Evolutionary conservation across 2,329 filamentous ascomycete species (phyloP), one percentile per base, ranked within the genome.

Genomic region (Monilinia fructigena): DNA sequence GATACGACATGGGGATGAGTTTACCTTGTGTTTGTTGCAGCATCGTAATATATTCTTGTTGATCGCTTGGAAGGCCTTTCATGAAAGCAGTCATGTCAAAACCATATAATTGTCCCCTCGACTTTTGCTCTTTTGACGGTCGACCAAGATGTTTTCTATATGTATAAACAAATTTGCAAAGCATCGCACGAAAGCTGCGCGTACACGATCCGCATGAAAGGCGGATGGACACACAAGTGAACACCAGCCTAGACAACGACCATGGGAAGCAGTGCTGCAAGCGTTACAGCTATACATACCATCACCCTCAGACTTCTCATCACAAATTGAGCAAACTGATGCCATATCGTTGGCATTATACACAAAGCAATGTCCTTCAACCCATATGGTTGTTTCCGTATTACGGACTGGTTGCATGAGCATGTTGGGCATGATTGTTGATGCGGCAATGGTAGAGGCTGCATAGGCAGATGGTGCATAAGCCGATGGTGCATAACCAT

Each of bases 401-500:
- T 94, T 92, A 56, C 82, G 82, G 10, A 94, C 91, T 1, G 89
- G 89, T 74, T 93, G 90, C 69, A 93, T 85, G 68, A 92, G 84
- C 84, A 93, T 89, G 72, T 88, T 90, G 47, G 92, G 91, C 91
- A 95, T 93, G 72, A 95, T 88, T 2, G 91, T 95, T 8, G 90
- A 93, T 10, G 91, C 91, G 2, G 91, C 91, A 55, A 95, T 80
- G 0, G 92, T 95, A n/a, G 91, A 94, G 73, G 91, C 89, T 0
- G 91, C 91, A 74, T 95, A 95, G 2, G 91, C 88, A 3, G 91
- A 94, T 3, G 91, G 91, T 6, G 91, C 91, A 76, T 95, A 95
- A 12, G 91, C 88, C 3, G 91, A 94, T 2, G 91, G 91, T 6
- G 91, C 90, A 76, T 95, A 95, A 11, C 88, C 86, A 56, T 79